Percentiles rank a stretch among this genome's conserved stretches.
Evolutionary conservation across 106 monocot species (phyloP).

Genomic region (Agapanthus africanus): DNA sequence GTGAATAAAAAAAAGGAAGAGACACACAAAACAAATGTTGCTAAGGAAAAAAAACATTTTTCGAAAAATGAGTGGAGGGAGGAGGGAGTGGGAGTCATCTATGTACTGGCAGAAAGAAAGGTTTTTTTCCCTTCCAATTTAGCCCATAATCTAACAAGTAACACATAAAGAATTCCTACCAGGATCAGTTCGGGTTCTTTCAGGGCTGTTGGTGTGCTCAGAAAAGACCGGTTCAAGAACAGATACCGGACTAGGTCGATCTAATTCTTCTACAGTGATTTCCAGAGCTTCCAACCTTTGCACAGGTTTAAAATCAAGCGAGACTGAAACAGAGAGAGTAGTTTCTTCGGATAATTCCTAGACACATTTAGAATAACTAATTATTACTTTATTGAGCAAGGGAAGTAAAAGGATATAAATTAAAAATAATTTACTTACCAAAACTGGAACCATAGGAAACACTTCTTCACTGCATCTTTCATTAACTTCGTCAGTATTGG

Average conservation of each 20-base stretch:
- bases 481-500: slow-evolving; percentile 2
- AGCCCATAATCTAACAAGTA: neutral
- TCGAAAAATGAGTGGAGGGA: too few species aligned
- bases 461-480: slow-evolving; percentile 21
- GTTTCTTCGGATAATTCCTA: slow-evolving; percentile 18
- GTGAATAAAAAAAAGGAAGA: too few species aligned
- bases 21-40: too few species aligned
- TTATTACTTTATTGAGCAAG: neutral
- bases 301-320: slow-evolving; percentile 13
- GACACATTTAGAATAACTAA: slow-evolving; percentile 2
- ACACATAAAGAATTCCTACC: slow-evolving; percentile 21
- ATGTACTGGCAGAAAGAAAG: too few species aligned
- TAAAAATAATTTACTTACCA: slow-evolving; percentile 16
- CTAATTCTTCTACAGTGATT: slow-evolving; percentile 11
- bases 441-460: slow-evolving; percentile 2
- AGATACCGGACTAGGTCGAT: slow-evolving; percentile 43
- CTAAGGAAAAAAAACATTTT: too few species aligned
- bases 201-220: slow-evolving; percentile 26
- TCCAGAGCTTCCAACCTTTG: slow-evolving; percentile 19
- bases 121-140: neutral
- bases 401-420: neutral
- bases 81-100: too few species aligned
- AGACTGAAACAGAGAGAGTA: slow-evolving; percentile 8
- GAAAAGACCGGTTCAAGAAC: slow-evolving; percentile 41
- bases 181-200: neutral